A percentile compares a stretch with the other conserved stretches of the same genome.
These are phyloP conservation scores for Aspergillus biplanus DNA, from an alignment of 495 filamentous ascomycete species.

Conservation along the genomic window DNA sequence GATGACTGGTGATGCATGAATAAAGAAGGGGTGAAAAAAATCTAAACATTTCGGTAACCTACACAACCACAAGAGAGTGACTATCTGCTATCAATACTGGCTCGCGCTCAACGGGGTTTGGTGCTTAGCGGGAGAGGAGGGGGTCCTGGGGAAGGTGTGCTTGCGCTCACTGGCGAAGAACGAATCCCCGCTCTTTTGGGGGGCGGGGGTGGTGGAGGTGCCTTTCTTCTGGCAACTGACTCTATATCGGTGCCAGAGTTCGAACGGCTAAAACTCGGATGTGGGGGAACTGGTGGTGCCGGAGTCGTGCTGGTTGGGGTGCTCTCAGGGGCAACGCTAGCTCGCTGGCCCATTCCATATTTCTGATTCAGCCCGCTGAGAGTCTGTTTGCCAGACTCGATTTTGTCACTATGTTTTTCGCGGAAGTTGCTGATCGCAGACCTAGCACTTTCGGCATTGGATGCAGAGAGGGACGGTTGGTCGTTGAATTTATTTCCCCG, in stretches of 20 bases:
- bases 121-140: constrained; percentile 47
- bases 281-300: constrained; percentile 30
- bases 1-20: background rate
- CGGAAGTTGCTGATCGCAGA: constrained; percentile 73
- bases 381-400: constrained; percentile 65
- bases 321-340: constrained; percentile 42
- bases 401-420: constrained; percentile 69
- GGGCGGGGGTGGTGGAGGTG: constrained; percentile 69
- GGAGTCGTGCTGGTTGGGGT: constrained; percentile 35
- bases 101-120: constrained; percentile 47
- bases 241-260: constrained; percentile 20
- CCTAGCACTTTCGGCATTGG: constrained; percentile 46
- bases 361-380: constrained; percentile 52
- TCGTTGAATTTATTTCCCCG: constrained; percentile 60
- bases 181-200: constrained; percentile 58
- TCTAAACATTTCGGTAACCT: background rate
- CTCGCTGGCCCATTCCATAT: constrained; percentile 30
- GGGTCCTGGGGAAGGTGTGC: constrained; percentile 32
- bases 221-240: constrained; percentile 56
- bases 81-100: background rate
- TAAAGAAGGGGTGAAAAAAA: background rate
- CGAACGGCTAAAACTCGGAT: constrained; percentile 29
- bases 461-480: constrained; percentile 45
- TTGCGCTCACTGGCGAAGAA: constrained; percentile 29
- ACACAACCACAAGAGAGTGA: background rate